Percentiles rank a stretch among this genome's conserved stretches.
These are phyloP conservation scores for Agastache rugosa DNA, from an alignment of 257 asterid genomes.

Conservation along the genomic window DNA sequence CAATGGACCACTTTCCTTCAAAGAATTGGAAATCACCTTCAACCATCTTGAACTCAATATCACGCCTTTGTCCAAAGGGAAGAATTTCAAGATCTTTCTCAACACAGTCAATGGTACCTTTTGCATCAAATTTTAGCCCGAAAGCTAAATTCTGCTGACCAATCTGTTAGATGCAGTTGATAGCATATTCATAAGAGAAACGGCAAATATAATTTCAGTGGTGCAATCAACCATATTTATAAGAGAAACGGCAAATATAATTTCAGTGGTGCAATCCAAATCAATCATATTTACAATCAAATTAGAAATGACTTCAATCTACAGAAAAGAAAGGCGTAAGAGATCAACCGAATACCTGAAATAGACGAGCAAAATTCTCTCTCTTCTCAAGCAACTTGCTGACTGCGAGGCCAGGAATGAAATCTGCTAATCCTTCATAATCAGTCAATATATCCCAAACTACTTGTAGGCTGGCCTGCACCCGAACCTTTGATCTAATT, in stretches of 20 bases:
- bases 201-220: neutral
- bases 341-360: slow-evolving; percentile 56
- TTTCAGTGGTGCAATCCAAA: neutral
- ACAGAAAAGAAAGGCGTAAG: neutral
- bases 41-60: slow-evolving; percentile 85
- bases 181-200: slow-evolving; percentile 8
- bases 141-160: slow-evolving; percentile 79
- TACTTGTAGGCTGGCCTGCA: slow-evolving; percentile 65
- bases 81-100: slow-evolving; percentile 72
- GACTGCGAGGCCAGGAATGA: slow-evolving; percentile 83
- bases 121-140: slow-evolving; percentile 81
- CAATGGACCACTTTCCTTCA: slow-evolving; percentile 89
- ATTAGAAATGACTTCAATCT: neutral
- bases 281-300: slow-evolving; percentile 12
- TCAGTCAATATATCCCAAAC: slow-evolving; percentile 78
- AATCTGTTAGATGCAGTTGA: slow-evolving; percentile 54
- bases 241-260: neutral
- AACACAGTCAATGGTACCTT: slow-evolving; percentile 77
- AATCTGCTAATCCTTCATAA: slow-evolving; percentile 83
- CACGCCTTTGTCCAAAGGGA: slow-evolving; percentile 66
- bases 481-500: slow-evolving; percentile 63
- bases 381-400: slow-evolving; percentile 75
- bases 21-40: slow-evolving; percentile 85
- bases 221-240: neutral
- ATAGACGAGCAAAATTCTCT: slow-evolving; percentile 72